phyloP scores from a whole-genome alignment of 768 basidiomycete species.

The Suillus subalutaceus region DNA sequence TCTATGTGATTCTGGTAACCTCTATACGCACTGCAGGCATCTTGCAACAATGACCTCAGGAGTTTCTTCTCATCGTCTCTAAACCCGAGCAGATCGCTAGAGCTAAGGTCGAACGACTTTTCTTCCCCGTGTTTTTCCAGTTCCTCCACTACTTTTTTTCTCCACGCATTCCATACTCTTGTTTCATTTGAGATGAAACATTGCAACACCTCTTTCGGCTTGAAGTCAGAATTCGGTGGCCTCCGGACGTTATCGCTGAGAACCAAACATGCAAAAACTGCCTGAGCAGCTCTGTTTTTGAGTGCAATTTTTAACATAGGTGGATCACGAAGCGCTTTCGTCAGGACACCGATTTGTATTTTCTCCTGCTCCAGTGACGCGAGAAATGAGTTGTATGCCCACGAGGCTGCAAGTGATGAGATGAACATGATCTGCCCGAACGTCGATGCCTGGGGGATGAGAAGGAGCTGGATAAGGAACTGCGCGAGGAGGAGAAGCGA shows the following conservation, averaged over 20 bases:
- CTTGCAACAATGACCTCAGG: neutral
- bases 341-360: slow-evolving; percentile 26
- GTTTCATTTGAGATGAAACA: slow-evolving; percentile 32
- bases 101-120: neutral
- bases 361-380: slow-evolving; percentile 40
- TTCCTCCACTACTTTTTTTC: slow-evolving; percentile 23
- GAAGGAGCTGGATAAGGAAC: slow-evolving; percentile 36
- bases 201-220: slow-evolving; percentile 11
- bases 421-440: slow-evolving; percentile 42
- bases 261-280: slow-evolving; percentile 28
- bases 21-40: slow-evolving; percentile 4
- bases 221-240: slow-evolving; percentile 5
- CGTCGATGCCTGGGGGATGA: slow-evolving; percentile 36
- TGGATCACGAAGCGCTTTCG: slow-evolving; percentile 18
- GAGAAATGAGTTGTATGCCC: slow-evolving; percentile 39
- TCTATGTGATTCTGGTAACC: neutral
- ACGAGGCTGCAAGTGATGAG: slow-evolving; percentile 33
- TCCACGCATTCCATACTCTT: slow-evolving; percentile 32
- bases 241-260: slow-evolving; percentile 18
- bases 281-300: slow-evolving; percentile 7
- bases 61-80: neutral
- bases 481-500: slow-evolving; percentile 37
- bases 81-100: neutral
- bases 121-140: slow-evolving; percentile 16
- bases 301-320: slow-evolving; percentile 24